Base-by-base conservation (phyloP, 805 yeast genomes). In the Ogataea angusta region DNA sequence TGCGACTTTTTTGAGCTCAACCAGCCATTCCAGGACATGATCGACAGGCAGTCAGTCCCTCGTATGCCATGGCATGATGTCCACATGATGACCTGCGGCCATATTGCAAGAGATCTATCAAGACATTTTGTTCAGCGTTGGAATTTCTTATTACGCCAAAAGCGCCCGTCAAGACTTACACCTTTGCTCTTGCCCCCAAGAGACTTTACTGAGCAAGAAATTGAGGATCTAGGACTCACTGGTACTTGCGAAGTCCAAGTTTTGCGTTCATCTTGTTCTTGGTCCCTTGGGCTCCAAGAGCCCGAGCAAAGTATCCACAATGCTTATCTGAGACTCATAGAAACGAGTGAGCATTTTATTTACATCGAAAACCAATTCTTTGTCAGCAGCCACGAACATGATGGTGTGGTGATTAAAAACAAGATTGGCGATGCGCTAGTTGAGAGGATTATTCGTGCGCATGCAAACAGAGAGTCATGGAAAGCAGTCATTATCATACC, bases 51-150 rank as follows among this genome's bases (percentile, higher is more conserved):
- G 12, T 62, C 62, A 14, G 73, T 77, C 15, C 98, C 99, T 2
- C 76, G 99, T 53, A 93, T 93, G 99, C 99, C 99, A 8, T 93
- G 99, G 99, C 99, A 93, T 63, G 99, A 93, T 72, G 87, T 93
- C 27, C 98, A 93, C 52, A 93, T 90, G 95, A 80, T 89, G 66
- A 80, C 95, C 1, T 78, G 90, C 2, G 99, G 99, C 10, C 95
- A 90, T 55, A 80, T 90, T 3, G 99, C 98, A 0, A 74, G 97
- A 45, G 99, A 93, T 61, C 64, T 91, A 38, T 76, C 95, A 0
- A 76, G 99, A 42, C 98, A 93, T 62, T 93, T 95, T 64, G 95
- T 89, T 10, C 99, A 93, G 67, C 76, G 99, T 54, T 93, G 99
- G 99, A 93, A 93, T 60, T 93, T 87, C 57, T 69, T 93, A 28